phyloP scores from a whole-genome alignment of 441 rosid genomes.

The Manihot esculenta region DNA sequence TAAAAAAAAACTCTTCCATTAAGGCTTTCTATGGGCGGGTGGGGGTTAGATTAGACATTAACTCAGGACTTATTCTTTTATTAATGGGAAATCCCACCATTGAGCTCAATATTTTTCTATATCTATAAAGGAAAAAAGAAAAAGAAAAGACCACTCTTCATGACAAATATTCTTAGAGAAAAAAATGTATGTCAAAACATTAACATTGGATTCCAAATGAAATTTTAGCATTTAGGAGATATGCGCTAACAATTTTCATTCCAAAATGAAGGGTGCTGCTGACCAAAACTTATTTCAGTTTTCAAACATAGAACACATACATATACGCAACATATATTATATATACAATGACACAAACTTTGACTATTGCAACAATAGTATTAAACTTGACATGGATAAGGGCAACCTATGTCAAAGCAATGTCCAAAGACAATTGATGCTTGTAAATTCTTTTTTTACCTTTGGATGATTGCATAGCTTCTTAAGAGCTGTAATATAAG shows the following conservation, averaged over 20 bases:
- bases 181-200: neutral
- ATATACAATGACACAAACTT: neutral
- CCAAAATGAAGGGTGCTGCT: neutral
- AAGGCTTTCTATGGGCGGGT: too few species aligned
- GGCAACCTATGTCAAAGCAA: constrained; percentile 1
- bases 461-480: constrained; percentile 99
- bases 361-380: neutral
- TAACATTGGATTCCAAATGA: neutral
- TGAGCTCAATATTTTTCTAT: neutral
- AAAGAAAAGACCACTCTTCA: neutral
- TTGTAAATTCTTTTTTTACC: constrained; percentile 38
- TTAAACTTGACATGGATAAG: neutral
- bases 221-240: neutral
- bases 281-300: neutral
- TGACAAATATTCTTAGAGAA: too few species aligned
- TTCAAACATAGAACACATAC: neutral
- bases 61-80: too few species aligned
- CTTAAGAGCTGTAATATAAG: constrained; percentile 97
- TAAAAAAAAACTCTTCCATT: too few species aligned
- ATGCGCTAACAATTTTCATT: neutral
- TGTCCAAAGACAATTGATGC: constrained; percentile 16
- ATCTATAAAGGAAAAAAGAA: neutral
- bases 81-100: neutral
- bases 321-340: too few species aligned
- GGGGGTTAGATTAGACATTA: too few species aligned